phyloP scores from a whole-genome alignment of 1,284 basidiomycete genomes.

The Ganoderma resinaceum region DNA sequence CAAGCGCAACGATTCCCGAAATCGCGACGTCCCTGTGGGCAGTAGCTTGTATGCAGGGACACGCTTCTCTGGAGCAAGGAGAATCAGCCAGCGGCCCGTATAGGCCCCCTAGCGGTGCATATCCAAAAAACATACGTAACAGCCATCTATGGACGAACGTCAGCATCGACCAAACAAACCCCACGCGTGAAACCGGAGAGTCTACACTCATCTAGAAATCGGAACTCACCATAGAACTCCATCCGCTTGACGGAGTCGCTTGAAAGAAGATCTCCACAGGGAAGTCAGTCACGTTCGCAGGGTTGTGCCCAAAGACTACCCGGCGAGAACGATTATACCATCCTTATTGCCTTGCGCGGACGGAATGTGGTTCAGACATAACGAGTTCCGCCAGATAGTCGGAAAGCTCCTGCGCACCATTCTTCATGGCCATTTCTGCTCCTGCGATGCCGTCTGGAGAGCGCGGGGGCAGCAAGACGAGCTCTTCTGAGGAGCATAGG shows the following conservation, averaged over 20 bases:
- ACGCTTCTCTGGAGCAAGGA: conserved; percentile 9
- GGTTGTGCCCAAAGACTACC: conserved; percentile 21
- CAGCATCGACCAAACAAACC: too few relatives aligned
- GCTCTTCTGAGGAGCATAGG: conserved; percentile 31
- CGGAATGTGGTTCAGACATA: conserved; percentile 25
- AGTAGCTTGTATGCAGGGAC: conserved; percentile 19
- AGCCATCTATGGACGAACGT: conserved; percentile 10
- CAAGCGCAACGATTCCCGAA: conserved; percentile 12
- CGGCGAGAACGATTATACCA: conserved; percentile 21
- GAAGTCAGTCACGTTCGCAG: conserved; percentile 15
- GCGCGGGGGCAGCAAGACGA: conserved; percentile 13
- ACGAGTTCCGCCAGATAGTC: conserved; percentile 38
- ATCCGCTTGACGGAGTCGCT: conserved; percentile 16
- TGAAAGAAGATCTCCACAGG: background rate
- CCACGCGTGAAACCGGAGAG: too few relatives aligned
- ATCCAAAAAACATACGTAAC: conserved; percentile 11
- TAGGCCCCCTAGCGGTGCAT: background rate
- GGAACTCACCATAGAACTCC: conserved; percentile 18
- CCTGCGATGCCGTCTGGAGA: background rate
- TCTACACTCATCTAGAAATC: background rate
- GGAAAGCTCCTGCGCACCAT: conserved; percentile 28
- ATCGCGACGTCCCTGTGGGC: conserved; percentile 11
- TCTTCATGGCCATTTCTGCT: conserved; percentile 21
- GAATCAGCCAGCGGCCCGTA: conserved; percentile 20
- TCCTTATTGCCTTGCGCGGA: conserved; percentile 14